Evolutionary conservation across 2,329 filamentous ascomycete genomes (phyloP).

Genomic region (Furcasterigmium furcatum): DNA sequence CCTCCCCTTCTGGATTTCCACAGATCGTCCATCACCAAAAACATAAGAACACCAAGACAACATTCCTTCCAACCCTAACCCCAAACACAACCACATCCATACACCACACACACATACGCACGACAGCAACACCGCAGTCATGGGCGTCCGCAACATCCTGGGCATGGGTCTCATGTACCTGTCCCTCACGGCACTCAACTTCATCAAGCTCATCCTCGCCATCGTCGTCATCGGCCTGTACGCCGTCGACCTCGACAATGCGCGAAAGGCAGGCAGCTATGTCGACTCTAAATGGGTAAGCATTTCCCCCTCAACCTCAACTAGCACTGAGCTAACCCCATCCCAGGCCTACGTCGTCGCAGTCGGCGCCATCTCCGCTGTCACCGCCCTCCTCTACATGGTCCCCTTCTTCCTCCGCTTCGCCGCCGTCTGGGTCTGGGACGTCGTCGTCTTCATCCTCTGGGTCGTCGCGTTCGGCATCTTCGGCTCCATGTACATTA

Average conservation of each 20-base stretch:
- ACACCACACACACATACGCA: background rate
- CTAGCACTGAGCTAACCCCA: background rate
- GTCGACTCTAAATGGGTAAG: slow-evolving; percentile 47
- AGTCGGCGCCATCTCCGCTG: slow-evolving; percentile 60
- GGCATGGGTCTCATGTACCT: slow-evolving; percentile 45
- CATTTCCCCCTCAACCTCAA: background rate
- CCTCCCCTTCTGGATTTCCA: too few relatives aligned
- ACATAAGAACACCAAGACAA: background rate
- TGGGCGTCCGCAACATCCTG: slow-evolving; percentile 47
- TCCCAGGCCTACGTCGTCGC: slow-evolving; percentile 67
- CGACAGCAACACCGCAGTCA: slow-evolving; percentile 18
- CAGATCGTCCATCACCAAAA: background rate
- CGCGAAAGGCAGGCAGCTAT: slow-evolving; percentile 44
- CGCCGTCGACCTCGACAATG: slow-evolving; percentile 60
- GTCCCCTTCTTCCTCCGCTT: slow-evolving; percentile 57
- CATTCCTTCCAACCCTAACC: background rate
- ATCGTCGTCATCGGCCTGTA: slow-evolving; percentile 79
- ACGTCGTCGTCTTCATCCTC: slow-evolving; percentile 68
- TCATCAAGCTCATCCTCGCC: slow-evolving; percentile 73
- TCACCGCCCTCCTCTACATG: slow-evolving; percentile 64
- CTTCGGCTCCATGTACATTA: slow-evolving; percentile 76
- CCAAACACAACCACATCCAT: too few relatives aligned
- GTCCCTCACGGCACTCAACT: slow-evolving; percentile 61
- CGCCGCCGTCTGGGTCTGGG: slow-evolving; percentile 61
- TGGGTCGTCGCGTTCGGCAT: slow-evolving; percentile 82